Conservation (phyloP, 2,329 filamentous ascomycete genomes). For the Arthrobotrys sphaeroides region DNA sequence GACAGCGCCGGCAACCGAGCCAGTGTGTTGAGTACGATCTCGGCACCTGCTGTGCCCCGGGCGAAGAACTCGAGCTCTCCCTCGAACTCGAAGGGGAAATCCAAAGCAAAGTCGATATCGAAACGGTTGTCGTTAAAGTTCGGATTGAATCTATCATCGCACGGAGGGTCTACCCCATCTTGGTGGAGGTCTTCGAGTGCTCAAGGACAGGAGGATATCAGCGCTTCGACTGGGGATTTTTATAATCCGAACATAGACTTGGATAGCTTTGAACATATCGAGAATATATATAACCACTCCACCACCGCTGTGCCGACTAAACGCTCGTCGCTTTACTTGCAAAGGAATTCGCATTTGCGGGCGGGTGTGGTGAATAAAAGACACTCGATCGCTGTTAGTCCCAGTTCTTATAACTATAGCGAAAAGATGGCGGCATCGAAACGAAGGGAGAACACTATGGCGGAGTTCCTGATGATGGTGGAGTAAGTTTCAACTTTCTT, state of each 20-base stretch:
- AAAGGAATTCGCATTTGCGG: slow-evolving; percentile 30
- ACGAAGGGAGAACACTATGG: slow-evolving; percentile 40
- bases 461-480: slow-evolving; percentile 37
- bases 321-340: slow-evolving; percentile 24
- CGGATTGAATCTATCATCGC: not conserved
- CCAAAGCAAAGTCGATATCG: slow-evolving; percentile 10
- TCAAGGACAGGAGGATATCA: not conserved
- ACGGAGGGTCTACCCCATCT: not conserved
- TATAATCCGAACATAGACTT: slow-evolving; percentile 5
- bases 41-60: slow-evolving; percentile 12
- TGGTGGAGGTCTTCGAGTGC: slow-evolving; percentile 29
- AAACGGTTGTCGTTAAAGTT: not conserved
- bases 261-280: slow-evolving; percentile 15
- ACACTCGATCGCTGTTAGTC: slow-evolving; percentile 32
- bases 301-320: not conserved
- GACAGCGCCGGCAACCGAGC: slow-evolving; percentile 4
- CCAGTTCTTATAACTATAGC: slow-evolving; percentile 4
- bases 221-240: slow-evolving; percentile 2
- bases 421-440: slow-evolving; percentile 45
- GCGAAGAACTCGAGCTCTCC: not conserved
- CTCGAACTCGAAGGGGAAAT: slow-evolving; percentile 36
- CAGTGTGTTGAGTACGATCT: slow-evolving; percentile 9
- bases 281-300: slow-evolving; percentile 8
- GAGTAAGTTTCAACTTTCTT: slow-evolving; percentile 26
- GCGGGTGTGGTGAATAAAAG: slow-evolving; percentile 19